phyloP scores from a whole-genome alignment of 306 rosid genomes.

The Echinosophora koreensis region DNA sequence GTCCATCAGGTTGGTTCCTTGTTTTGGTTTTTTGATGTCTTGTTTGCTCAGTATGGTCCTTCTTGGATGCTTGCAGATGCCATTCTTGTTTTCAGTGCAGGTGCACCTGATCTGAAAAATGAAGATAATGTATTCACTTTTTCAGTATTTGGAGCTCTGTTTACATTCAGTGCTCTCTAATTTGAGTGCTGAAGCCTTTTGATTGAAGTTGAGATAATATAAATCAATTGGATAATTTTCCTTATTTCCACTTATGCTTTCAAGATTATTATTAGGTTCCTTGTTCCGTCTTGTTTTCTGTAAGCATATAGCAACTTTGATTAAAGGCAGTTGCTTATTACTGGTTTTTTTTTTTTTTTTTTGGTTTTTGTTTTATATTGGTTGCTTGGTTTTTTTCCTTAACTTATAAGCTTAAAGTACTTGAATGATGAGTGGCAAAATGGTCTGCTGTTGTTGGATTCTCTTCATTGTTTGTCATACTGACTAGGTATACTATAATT shows the following conservation, averaged over 20 bases:
- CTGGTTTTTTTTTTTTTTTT: not conserved
- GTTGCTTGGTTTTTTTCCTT: not conserved
- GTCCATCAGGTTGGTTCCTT: not conserved
- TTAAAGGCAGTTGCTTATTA: not conserved
- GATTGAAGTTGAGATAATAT: not conserved
- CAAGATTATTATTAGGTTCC: not conserved
- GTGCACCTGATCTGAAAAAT: constrained; percentile 11
- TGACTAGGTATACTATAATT: not conserved
- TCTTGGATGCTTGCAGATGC: constrained; percentile 3
- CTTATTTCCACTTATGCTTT: not conserved
- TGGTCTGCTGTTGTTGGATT: not conserved
- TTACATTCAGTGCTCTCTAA: not conserved
- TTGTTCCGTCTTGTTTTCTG: not conserved
- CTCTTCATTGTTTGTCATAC: not conserved
- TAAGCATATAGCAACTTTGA: not conserved
- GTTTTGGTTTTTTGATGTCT: not conserved
- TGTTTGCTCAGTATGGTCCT: not conserved
- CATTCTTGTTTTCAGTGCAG: constrained; percentile 7
- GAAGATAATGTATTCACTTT: not conserved
- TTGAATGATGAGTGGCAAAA: not conserved
- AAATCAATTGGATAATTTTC: not conserved
- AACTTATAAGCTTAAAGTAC: not conserved
- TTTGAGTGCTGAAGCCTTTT: constrained; percentile 8
- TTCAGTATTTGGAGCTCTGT: not conserved
- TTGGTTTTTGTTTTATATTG: not conserved